Percentiles rank a stretch among this genome's conserved stretches.
phyloP scores from a whole-genome alignment of 805 yeast species.

The Jamesozyma spencerorum region DNA sequence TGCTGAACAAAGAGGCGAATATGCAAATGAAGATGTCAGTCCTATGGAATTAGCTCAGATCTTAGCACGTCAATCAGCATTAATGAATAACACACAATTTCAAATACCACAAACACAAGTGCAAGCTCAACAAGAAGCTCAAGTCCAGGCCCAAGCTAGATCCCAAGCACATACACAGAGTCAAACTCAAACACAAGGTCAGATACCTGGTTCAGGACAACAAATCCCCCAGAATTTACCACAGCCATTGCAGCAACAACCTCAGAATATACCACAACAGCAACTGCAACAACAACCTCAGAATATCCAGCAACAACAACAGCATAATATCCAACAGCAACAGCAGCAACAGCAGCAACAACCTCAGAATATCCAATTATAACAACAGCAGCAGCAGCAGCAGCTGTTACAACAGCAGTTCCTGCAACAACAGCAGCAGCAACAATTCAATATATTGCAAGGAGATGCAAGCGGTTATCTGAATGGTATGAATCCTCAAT shows the following conservation, averaged over 20 bases:
- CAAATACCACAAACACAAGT: not conserved
- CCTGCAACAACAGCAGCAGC: constrained; percentile 1
- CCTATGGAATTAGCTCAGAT: constrained; percentile 9
- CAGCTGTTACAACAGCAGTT: not conserved
- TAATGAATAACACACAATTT: not conserved
- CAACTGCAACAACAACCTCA: not conserved
- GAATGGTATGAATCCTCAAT: not conserved
- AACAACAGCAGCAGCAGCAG: not conserved
- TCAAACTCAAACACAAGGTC: not conserved
- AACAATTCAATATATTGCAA: not conserved
- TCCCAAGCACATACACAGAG: not conserved
- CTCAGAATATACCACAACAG: not conserved
- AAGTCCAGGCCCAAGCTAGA: not conserved
- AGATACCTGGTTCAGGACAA: not conserved
- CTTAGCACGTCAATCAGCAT: constrained; percentile 6
- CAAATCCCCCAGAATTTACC: not conserved
- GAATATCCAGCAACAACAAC: not conserved
- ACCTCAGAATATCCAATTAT: not conserved
- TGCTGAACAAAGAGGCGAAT: constrained; percentile 32
- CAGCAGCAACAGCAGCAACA: not conserved
- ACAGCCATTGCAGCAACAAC: constrained; percentile 6
- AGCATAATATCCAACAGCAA: not conserved
- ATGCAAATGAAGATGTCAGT: constrained; percentile 28
- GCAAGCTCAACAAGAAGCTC: not conserved
- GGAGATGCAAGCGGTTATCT: not conserved